Evolutionary conservation across 768 basidiomycete species (phyloP), one percentile per base, ranked within the genome.

Genomic region (Boletus coccyginus): DNA sequence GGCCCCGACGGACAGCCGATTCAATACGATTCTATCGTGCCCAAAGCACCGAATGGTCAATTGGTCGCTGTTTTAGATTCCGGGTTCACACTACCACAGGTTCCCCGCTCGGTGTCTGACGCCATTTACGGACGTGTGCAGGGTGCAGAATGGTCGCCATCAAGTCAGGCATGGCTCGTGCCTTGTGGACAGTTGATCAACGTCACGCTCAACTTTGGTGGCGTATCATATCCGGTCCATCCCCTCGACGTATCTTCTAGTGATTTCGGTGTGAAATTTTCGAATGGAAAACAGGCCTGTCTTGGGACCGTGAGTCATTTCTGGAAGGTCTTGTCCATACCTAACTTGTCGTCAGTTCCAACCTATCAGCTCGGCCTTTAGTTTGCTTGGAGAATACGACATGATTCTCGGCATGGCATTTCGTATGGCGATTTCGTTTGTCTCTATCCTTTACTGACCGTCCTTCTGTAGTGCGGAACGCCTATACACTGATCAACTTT

Each of bases 381-480:
- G 87, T 74, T 60, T 90, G 41, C 79, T 88, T 29, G 87, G 88
- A 59, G 79, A 87, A 66, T 92, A 88, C 60, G 90, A 92, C 62
- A 85, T 91, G 78, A 89, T 92, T 62, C 78, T 91, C 47, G 90
- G 90, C 60, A 90, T 90, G 88, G 80, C 80, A 52, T 90, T 92
- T 75, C 54, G 89, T 91, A 71, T 62, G 87, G 71, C 5, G 9
- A 38, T 42, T 38, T 35, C 31, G 10, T 48, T 32, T 19, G 17
- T 17, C 33, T 38, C 6, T 51, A 35, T 40, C 29, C 29, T 57
- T 21, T 24, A 46, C 35, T 62, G 36, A 68, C 46, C 13, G 12
- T 43, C 17, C 12, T 46, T 45, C 49, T 29, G 59, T n/a, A 92
- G 90, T 92, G 58, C 87, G 90, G 14, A 92, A 90, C 63, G 74